phyloP scores from a whole-genome alignment of 371 early-diverging fungal species.

The Circinella umbellata region DNA sequence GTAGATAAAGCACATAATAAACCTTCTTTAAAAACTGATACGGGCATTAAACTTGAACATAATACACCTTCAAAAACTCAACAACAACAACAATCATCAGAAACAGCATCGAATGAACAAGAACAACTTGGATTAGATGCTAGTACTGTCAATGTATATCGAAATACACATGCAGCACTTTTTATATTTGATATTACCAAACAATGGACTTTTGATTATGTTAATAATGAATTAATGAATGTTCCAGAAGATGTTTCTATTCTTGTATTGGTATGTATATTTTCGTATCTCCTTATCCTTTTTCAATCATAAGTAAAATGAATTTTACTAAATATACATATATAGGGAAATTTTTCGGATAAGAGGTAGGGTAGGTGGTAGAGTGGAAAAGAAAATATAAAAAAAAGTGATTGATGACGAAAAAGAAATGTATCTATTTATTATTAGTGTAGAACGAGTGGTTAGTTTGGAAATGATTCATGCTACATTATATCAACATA shows the following conservation, averaged over 20 bases:
- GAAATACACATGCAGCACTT: slow-evolving; percentile 64
- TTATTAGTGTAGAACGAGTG: slow-evolving; percentile 29
- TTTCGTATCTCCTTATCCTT: background rate
- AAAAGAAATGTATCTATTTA: background rate
- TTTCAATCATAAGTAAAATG: background rate
- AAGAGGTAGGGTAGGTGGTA: slow-evolving; percentile 36
- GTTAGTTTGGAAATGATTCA: slow-evolving; percentile 43
- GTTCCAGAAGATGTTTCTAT: slow-evolving; percentile 63
- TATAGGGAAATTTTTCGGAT: slow-evolving; percentile 56
- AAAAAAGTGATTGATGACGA: background rate
- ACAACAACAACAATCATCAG: slow-evolving; percentile 9
- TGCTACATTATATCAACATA: slow-evolving; percentile 47
- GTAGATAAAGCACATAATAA: slow-evolving; percentile 64
- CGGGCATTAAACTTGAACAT: slow-evolving; percentile 52
- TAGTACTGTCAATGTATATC: slow-evolving; percentile 67
- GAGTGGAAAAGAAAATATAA: too few species aligned
- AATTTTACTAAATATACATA: too few species aligned
- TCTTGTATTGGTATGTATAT: slow-evolving; percentile 55
- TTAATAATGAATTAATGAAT: slow-evolving; percentile 46
- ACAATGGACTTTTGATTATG: slow-evolving; percentile 71
- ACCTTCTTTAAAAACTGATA: slow-evolving; percentile 16
- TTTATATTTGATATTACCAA: slow-evolving; percentile 68
- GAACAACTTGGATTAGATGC: slow-evolving; percentile 59
- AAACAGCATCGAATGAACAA: slow-evolving; percentile 6
- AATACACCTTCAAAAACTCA: slow-evolving; percentile 16